Percentiles rank a stretch among this genome's conserved stretches.
Conservation (phyloP, 2,329 filamentous ascomycete species). For the Hysterium pulicare region DNA sequence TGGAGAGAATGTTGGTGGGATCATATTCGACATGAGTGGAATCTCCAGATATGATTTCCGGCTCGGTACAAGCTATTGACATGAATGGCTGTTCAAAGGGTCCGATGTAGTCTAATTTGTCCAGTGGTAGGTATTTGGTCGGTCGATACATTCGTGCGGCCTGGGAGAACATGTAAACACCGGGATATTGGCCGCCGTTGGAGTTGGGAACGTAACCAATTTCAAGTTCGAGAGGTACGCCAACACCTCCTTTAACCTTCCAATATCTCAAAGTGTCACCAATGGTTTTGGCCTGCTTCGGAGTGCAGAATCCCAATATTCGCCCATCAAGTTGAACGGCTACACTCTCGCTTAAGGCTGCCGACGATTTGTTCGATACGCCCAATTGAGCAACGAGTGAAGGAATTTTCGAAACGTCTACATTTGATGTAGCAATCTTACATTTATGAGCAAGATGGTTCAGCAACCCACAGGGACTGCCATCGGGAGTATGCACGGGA, state of each 20-base stretch:
- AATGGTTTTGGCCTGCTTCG: constrained; percentile 75
- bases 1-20: constrained; percentile 94
- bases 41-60: constrained; percentile 81
- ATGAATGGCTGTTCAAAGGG: constrained; percentile 97
- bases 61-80: constrained; percentile 89
- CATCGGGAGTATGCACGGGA: constrained; percentile 95
- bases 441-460: constrained; percentile 97
- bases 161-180: constrained; percentile 88
- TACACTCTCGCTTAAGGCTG: constrained; percentile 77
- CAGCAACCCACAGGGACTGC: constrained; percentile 86
- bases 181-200: constrained; percentile 89
- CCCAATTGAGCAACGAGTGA: constrained; percentile 75
- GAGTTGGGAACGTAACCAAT: constrained; percentile 89
- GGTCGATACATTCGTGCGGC: constrained; percentile 84
- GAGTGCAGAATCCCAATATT: constrained; percentile 86
- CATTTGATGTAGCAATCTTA: constrained; percentile 71
- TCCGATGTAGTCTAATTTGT: constrained; percentile 83
- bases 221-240: constrained; percentile 79
- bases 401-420: constrained; percentile 73
- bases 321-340: constrained; percentile 87
- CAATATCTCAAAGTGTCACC: constrained; percentile 86
- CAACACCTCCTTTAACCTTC: constrained; percentile 86
- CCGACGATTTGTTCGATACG: constrained; percentile 70
- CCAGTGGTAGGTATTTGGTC: constrained; percentile 85
- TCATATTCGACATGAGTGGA: constrained; percentile 92